Evolutionary conservation across 176 grass and related monocot species (phyloP), one percentile per base, ranked within the genome.

Genomic region (Eleusine indica): DNA sequence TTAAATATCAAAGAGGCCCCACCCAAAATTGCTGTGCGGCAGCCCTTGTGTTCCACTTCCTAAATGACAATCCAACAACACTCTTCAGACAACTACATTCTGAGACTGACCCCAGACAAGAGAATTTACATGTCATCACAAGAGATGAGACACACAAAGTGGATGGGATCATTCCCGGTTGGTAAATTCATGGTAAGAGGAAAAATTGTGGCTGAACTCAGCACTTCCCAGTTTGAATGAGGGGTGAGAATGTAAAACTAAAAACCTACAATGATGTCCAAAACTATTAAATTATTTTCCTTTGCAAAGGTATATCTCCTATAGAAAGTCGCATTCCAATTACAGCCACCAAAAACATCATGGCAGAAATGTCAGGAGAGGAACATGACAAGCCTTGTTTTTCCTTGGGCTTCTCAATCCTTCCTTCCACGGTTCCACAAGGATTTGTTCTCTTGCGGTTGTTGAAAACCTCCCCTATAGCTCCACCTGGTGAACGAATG

Each of bases 251-350:
- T 64, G 65, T 53, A 68, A 83, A 46, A 51, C 11, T 73, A 25
- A 39, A 25, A 39, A 81, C 48, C 53, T 78, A 39, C 21, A 29
- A 52, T 8, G 73, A 1, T 19, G 82, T 66, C 21, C 53, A 77
- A 71, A 54, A 39, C 65, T 87, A 77, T 71, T 71, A 64, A 71
- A 71, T 70, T 63, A 76, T 78, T 83, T 82, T 56, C 77, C 73
- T 82, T 48, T 87, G 86, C 72, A 70, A 61, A 40, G 79, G 70
- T 71, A 77, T 87, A 82, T 82, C 79, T 77, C 70, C 79, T 87
- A 25, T 83, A 82, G 72, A 61, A 82, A 82, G 54, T 71, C 54
- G 9, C 30, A 35, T 53, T 62, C 78, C 72, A 87, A 52, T 21
- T 75, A 70, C 56, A 19, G 56, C 53, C 66, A 37, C 86, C 43